These are phyloP conservation scores for Xanthoceras sorbifolium DNA, from an alignment of 345 rosid genomes.

Conservation along the genomic window DNA sequence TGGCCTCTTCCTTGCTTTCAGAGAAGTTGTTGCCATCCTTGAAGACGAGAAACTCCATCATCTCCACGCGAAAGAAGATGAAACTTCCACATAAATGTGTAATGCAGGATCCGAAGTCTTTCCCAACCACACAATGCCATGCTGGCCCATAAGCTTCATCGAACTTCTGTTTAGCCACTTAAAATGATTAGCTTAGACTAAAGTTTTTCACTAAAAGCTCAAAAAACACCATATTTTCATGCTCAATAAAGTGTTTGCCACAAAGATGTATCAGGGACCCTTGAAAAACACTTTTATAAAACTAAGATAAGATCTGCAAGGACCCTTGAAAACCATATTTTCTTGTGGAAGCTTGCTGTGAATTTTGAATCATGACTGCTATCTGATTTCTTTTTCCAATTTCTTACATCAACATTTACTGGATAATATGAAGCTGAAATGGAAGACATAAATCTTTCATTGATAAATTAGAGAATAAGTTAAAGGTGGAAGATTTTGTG, in stretches of 20 bases:
- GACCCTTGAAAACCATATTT: no score
- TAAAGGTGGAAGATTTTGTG: not conserved
- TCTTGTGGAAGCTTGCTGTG: no score
- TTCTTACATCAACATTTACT: slow-evolving; percentile 1
- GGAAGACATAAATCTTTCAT: not conserved
- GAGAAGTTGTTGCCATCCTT: slow-evolving; percentile 46
- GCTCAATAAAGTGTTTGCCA: not conserved
- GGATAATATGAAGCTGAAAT: not conserved
- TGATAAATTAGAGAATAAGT: slow-evolving; percentile 11
- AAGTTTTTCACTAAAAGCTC: not conserved
- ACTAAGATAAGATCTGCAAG: not conserved
- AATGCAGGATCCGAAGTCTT: slow-evolving; percentile 56
- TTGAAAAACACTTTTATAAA: not conserved
- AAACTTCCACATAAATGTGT: slow-evolving; percentile 47
- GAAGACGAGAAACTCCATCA: slow-evolving; percentile 55
- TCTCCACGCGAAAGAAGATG: slow-evolving; percentile 49
- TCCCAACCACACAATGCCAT: slow-evolving; percentile 59
- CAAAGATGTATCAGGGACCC: not conserved
- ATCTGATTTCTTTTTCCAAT: not conserved
- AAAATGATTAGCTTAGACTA: not conserved
- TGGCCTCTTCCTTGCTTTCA: slow-evolving; percentile 49
- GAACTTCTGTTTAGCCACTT: slow-evolving; percentile 36
- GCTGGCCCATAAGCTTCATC: slow-evolving; percentile 49
- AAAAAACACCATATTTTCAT: not conserved
- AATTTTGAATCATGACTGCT: no score